Base-by-base conservation (phyloP, 2,329 filamentous ascomycete genomes). In the Colletotrichum abscissum region DNA sequence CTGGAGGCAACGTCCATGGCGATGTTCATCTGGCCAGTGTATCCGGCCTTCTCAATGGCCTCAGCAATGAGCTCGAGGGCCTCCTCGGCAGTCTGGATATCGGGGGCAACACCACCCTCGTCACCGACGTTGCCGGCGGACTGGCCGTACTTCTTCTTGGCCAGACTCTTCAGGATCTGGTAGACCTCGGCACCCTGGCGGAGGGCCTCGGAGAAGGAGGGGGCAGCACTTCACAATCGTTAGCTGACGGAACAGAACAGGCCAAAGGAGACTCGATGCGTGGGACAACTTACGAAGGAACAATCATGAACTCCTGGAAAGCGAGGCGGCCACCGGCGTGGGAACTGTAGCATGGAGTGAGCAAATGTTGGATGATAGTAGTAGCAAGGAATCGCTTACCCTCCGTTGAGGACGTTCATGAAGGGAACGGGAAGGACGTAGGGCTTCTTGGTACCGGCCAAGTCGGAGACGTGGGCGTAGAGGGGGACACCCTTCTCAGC, bases 101-200 rank as follows among this genome's bases (percentile, higher is more conserved):
- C 95, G 79, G 97, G 97, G 79, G 97, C 97, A 82, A 99, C 97
- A 93, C 97, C 97, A 90, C 97, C 97, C 92, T 99, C 97, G 84
- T 99, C 97, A 87, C 97, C 97, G 78, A 99, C 97, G 85, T 99
- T 99, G 85, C 96, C 97, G 78, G 97, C 97, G 77, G 97, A 98
- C 88, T 98, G 96, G 83, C 97, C 97, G 86, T 99, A 99, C 91
- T 94, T 97, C 94, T 98, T 97, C 94, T 98, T 98, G 85, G 97
- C 95, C 75, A 98, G 92, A 80, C 90, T 81, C 93, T 99, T 99
- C 81, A 99, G 94, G 87, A 94, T 93, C 87, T 98, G 96, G 93
- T 99, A 99, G 81, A 98, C 95, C 88, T 99, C 97, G 80, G 96
- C 88, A 85, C 97, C 97, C 88, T 97, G 95, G 85, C 96, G 95